Percentiles rank a stretch among this genome's conserved stretches.
These are phyloP conservation scores for Leonotis leonurus DNA, from an alignment of 257 asterid genomes.

Conservation along the genomic window DNA sequence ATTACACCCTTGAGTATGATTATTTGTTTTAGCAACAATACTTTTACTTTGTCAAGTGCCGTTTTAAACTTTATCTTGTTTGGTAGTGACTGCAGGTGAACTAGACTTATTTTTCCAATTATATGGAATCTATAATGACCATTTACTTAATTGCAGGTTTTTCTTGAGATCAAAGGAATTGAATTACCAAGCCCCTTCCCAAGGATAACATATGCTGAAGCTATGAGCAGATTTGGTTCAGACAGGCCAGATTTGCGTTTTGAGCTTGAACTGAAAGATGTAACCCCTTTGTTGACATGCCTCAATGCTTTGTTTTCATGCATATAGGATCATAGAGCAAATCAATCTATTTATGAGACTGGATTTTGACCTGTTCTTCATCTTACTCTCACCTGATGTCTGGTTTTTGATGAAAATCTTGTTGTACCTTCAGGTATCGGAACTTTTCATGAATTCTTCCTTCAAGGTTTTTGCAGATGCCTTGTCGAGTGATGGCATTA, in stretches of 20 bases:
- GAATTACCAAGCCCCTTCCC: conserved; percentile 88
- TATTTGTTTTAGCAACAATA: neutral
- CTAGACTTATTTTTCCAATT: neutral
- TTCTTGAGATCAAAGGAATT: conserved; percentile 71
- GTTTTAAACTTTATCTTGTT: neutral
- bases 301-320: conserved; percentile 4
- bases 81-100: neutral
- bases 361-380: neutral
- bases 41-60: neutral
- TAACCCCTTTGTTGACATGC: conserved; percentile 26
- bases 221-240: conserved; percentile 83
- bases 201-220: conserved; percentile 88
- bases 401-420: conserved; percentile 4
- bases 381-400: neutral
- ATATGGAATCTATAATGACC: conserved; percentile 9
- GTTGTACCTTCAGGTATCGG: conserved; percentile 60
- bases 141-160: conserved; percentile 49
- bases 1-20: neutral
- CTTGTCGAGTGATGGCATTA: conserved; percentile 56
- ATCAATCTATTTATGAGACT: neutral
- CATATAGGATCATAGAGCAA: neutral
- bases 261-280: conserved; percentile 77
- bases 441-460: conserved; percentile 51
- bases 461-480: conserved; percentile 86
- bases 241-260: conserved; percentile 90